Base-by-base conservation (phyloP, 169 alveolate genomes). In the Plasmodium cynomolgi region DNA sequence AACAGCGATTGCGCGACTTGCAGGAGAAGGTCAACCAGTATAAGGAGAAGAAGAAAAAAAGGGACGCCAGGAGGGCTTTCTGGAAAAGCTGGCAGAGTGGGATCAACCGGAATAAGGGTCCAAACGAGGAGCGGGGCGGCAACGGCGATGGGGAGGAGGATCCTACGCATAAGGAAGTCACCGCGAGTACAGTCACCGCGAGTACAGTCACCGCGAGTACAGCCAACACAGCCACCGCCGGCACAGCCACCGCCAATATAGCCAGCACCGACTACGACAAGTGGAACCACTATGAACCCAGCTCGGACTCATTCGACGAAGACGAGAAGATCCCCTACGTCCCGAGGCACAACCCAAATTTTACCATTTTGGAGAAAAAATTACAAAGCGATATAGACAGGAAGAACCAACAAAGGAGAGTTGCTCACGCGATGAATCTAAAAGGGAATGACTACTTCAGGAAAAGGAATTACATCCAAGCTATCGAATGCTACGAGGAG, bases 261-360 rank as follows among this genome's bases (percentile, higher is more conserved):
- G 15, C 11, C 3, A 81, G 34, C n/a, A 50, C 80, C 2, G 81
- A 29, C 83, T 88, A 88, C 20, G 94, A 79, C 4, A 88, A 88
- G 50, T 88, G 94, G 94, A 39, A 79, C 71, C 50, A 79, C n/a
- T 88, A 80, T 47, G 94, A 88, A 58, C 94, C 94, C 23, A 81
- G 90, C 54, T 37, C 62, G n/a, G 94, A 88, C 34, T 4, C 91
- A 2, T 80, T 88, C 73, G 90, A 88, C 37, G 94, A 88, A 44
- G 82, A 88, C 33, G 90, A 88, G 50, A 62, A 73, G 20, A 79
- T 15, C 20, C 3, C 72, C 79, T 85, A 54, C 80, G 54, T 75
- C 3, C 93, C 93, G 6, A 81, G 47, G 47, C 2, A 88, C 26
- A 81, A 88, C 71, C 1, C 9, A 8, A 9, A 81, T 20, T 88